Evolutionary conservation across 2,329 filamentous ascomycete species (phyloP).

Genomic region (Orbilia ellipsospora): DNA sequence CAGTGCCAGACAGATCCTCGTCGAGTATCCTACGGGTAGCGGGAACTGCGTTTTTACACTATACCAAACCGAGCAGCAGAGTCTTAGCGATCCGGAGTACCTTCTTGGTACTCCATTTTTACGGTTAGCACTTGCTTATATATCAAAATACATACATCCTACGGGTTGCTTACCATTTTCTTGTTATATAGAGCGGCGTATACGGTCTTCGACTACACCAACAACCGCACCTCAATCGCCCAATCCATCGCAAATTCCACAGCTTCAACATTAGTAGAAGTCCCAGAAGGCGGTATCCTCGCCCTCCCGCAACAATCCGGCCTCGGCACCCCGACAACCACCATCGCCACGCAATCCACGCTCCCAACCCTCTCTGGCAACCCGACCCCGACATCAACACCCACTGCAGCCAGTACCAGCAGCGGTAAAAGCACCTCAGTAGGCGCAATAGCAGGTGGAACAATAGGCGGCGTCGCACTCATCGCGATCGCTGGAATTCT

Average conservation of each 20-base stretch:
- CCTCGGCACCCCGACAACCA: slow-evolving; percentile 12
- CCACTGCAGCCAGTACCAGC: background rate
- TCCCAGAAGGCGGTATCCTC: slow-evolving; percentile 29
- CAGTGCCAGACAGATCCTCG: slow-evolving; percentile 19
- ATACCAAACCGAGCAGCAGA: slow-evolving; percentile 31
- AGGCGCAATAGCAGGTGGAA: slow-evolving; percentile 37
- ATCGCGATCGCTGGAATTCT: slow-evolving; percentile 14
- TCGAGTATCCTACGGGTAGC: slow-evolving; percentile 50
- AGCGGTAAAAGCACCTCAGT: background rate
- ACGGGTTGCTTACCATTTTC: no score
- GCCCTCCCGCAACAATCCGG: slow-evolving; percentile 26
- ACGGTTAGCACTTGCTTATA: slow-evolving; percentile 8
- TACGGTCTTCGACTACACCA: slow-evolving; percentile 48
- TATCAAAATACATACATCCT: background rate
- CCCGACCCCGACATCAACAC: background rate
- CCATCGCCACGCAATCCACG: slow-evolving; percentile 1
- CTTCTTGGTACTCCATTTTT: slow-evolving; percentile 45
- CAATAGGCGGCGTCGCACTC: slow-evolving; percentile 24
- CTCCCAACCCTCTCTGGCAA: background rate
- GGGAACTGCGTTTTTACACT: slow-evolving; percentile 41
- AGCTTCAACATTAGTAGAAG: slow-evolving; percentile 34
- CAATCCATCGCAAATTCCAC: slow-evolving; percentile 41
- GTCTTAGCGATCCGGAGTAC: slow-evolving; percentile 14
- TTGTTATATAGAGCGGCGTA: slow-evolving; percentile 39
- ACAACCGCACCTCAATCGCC: slow-evolving; percentile 43